Evolutionary conservation across 257 asterid genomes (phyloP).

Genomic region (Hygrophila difformis): DNA sequence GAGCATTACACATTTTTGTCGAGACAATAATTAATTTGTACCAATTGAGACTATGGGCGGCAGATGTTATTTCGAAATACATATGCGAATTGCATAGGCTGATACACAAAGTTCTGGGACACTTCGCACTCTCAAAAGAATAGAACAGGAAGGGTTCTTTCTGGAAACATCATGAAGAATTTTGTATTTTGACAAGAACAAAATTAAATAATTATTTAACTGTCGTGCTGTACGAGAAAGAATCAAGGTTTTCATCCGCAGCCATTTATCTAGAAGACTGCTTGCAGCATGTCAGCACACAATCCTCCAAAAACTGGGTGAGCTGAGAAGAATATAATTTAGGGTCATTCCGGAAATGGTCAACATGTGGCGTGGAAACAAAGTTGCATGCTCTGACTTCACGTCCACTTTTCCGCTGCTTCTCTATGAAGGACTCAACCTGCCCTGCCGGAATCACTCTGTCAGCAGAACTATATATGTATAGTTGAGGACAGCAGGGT

Average conservation of each 20-base stretch:
- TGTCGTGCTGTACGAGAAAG: too few relatives aligned
- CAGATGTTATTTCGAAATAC: too few relatives aligned
- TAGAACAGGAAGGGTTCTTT: neutral
- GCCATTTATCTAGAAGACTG: slow-evolving; percentile 12
- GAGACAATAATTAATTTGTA: neutral
- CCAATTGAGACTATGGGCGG: too few relatives aligned
- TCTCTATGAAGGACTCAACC: slow-evolving; percentile 32
- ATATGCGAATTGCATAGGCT: too few relatives aligned
- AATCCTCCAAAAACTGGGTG: neutral
- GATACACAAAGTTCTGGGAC: neutral
- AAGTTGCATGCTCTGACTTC: slow-evolving; percentile 84
- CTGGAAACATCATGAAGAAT: neutral
- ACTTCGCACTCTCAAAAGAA: neutral
- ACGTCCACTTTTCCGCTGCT: slow-evolving; percentile 58
- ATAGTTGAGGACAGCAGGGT: slow-evolving; percentile 85
- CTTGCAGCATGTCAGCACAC: slow-evolving; percentile 16
- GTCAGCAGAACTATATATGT: slow-evolving; percentile 94
- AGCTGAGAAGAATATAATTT: slow-evolving; percentile 2
- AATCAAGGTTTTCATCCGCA: neutral
- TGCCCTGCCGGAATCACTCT: slow-evolving; percentile 58
- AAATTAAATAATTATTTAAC: neutral
- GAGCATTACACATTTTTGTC: neutral
- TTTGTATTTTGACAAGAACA: neutral
- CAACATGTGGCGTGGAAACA: slow-evolving; percentile 80
- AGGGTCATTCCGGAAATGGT: slow-evolving; percentile 47